Percentiles rank a stretch among this genome's conserved stretches.
Evolutionary conservation across 1,284 basidiomycete genomes (phyloP).

Genomic region (Calocybe gambosa): DNA sequence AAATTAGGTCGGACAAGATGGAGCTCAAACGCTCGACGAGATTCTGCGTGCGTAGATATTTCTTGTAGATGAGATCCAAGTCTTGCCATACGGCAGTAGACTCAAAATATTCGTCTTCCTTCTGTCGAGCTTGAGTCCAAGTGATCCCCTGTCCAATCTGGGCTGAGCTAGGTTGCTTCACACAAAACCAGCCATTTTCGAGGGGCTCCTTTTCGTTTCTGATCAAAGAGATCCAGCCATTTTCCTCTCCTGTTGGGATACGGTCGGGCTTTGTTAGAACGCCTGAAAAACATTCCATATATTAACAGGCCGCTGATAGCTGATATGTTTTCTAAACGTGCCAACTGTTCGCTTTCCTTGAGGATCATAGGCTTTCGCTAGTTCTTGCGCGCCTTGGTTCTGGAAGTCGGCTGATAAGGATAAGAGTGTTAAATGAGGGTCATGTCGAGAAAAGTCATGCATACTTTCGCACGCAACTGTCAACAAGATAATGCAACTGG

Average conservation of each 20-base stretch:
- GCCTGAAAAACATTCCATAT: slow-evolving; percentile 32
- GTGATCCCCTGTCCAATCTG: slow-evolving; percentile 50
- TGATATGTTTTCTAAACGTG: slow-evolving; percentile 21
- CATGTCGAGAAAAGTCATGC: slow-evolving; percentile 15
- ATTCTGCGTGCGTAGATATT: slow-evolving; percentile 47
- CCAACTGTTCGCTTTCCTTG: slow-evolving; percentile 65
- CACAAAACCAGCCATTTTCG: slow-evolving; percentile 65
- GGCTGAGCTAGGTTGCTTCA: slow-evolving; percentile 62
- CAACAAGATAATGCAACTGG: slow-evolving; percentile 62
- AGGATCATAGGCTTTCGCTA: slow-evolving; percentile 53
- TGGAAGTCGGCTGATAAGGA: slow-evolving; percentile 68
- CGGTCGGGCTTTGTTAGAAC: slow-evolving; percentile 81
- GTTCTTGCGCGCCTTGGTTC: slow-evolving; percentile 59
- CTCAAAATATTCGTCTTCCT: slow-evolving; percentile 67
- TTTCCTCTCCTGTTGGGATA: slow-evolving; percentile 57
- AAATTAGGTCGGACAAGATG: slow-evolving; percentile 53
- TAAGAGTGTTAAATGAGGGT: not conserved
- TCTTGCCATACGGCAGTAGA: slow-evolving; percentile 49
- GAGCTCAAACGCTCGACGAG: slow-evolving; percentile 50
- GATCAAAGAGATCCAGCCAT: slow-evolving; percentile 53
- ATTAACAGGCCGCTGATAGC: not conserved
- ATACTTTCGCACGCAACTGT: slow-evolving; percentile 71
- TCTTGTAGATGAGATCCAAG: slow-evolving; percentile 42
- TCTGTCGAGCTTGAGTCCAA: slow-evolving; percentile 51
- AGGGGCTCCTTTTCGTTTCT: slow-evolving; percentile 50